Evolutionary conservation across 1,139 yeast genomes (phyloP).

Genomic region (Taphrina populina): DNA sequence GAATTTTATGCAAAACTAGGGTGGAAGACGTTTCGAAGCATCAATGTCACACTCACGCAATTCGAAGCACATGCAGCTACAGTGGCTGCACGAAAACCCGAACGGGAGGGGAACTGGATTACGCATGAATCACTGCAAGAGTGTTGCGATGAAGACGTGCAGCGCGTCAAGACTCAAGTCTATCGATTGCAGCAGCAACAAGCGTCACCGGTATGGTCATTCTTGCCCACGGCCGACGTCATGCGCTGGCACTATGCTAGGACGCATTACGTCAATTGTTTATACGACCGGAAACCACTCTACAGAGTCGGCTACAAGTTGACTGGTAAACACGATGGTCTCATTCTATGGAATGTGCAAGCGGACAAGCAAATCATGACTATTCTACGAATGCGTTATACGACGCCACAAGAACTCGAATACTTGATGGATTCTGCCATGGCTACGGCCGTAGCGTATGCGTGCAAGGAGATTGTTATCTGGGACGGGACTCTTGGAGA

Average conservation of each 20-base stretch:
- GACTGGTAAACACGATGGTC: background rate
- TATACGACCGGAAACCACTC: background rate
- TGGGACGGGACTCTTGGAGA: background rate
- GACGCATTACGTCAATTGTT: background rate
- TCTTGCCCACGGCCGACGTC: conserved; percentile 8
- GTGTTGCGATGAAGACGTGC: background rate
- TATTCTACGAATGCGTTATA: background rate
- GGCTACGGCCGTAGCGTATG: background rate
- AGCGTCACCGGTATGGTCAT: conserved; percentile 3
- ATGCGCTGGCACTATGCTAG: conserved; percentile 15
- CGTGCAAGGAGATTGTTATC: background rate
- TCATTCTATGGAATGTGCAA: conserved; percentile 4
- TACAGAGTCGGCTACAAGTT: background rate
- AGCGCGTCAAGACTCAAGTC: background rate
- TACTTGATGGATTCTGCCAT: background rate
- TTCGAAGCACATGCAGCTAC: too few relatives aligned
- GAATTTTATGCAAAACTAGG: background rate
- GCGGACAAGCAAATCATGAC: background rate
- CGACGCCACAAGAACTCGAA: background rate
- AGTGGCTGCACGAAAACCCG: too few relatives aligned
- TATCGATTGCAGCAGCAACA: background rate
- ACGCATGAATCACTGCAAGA: background rate
- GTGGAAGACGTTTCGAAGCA: conserved; percentile 7
- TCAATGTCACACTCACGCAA: too few relatives aligned
- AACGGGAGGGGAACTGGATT: background rate